phyloP scores from a whole-genome alignment of 2,329 filamentous ascomycete species.

The Ceratocystis albifundus region DNA sequence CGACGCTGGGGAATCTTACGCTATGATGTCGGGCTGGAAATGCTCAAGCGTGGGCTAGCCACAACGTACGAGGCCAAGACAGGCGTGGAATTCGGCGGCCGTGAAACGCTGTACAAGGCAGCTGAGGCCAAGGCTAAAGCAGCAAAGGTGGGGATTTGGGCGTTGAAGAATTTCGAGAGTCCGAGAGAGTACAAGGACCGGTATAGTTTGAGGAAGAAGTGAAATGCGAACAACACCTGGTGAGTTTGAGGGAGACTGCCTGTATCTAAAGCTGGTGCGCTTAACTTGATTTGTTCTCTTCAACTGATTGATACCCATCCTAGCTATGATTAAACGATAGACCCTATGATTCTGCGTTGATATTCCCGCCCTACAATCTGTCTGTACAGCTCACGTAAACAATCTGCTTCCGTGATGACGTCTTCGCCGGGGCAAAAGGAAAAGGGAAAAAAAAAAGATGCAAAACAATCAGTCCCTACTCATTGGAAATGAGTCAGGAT shows the following conservation, averaged over 20 bases:
- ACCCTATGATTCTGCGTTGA: neutral
- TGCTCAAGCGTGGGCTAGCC: constrained; percentile 74
- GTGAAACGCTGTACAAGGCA: constrained; percentile 50
- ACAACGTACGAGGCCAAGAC: constrained; percentile 89
- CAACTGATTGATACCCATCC: neutral
- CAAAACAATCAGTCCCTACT: neutral
- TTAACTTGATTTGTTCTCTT: neutral
- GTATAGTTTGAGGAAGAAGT: constrained; percentile 17
- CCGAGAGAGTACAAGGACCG: constrained; percentile 73
- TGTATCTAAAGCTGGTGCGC: neutral
- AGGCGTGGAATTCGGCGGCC: constrained; percentile 76
- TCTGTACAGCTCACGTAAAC: neutral
- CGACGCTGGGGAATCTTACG: constrained; percentile 55
- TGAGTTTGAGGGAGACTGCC: neutral
- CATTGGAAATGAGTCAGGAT: neutral
- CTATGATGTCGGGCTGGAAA: constrained; percentile 75
- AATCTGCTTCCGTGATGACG: too few relatives aligned
- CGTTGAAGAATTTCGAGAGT: constrained; percentile 59
- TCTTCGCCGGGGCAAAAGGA: neutral
- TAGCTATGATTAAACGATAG: neutral
- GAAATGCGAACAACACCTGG: neutral
- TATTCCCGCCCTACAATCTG: neutral
- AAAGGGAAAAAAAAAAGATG: neutral
- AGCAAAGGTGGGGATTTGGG: constrained; percentile 65
- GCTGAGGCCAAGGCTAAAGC: constrained; percentile 56